Base-by-base conservation (phyloP, 805 yeast genomes). In the Starmerella sirachaensis region DNA sequence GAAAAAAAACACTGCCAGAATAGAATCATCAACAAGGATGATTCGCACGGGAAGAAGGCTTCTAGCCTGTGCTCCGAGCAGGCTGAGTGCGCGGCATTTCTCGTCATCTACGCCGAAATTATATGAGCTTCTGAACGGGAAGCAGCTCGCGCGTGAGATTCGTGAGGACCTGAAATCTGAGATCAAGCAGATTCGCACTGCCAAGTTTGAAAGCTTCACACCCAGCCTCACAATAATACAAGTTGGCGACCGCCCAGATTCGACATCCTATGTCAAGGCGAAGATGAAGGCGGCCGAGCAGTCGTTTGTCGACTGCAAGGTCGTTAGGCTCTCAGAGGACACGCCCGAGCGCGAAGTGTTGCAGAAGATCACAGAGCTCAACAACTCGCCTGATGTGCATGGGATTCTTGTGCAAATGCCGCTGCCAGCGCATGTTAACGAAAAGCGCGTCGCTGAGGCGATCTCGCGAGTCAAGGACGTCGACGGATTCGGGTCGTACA, bases 401-500 rank as follows among this genome's bases (percentile, higher is more conserved):
- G 98, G 97, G 27, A 65, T 88, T 16, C 68, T 88, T 42, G 78
- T 88, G 37, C 98, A 86, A 62, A 68, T 88, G 52, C 98, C 98
- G 4, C 63, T 88, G 42, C 98, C 97, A 26, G 57, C 62, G 22
- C 85, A 78, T 53, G 64, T 88, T 42, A 72, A 83, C 55, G 97
- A 88, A 63, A 73, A 79, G 35, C 58, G 63, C 40, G 67, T 88
- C 47, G 85, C 96, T 33, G 75, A 78, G 52, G 68, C 85, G 2
- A 95, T 88, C 16, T 59, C 67, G n/a, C 72, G 80, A 16, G 74
- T 69, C 37, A 88, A 88, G 62, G 98, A 88, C 56, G 95, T 91
- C 35, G 98, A 88, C 59, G 98, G 97, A 3, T 88, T 88, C 55
- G 88, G 84, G 37, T 76, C 88, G 42, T 68, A 66, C 54, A 91